Percentiles rank a stretch among this genome's conserved stretches.
Evolutionary conservation across 768 basidiomycete genomes (phyloP).

Genomic region (Paxillus rubicundulus): DNA sequence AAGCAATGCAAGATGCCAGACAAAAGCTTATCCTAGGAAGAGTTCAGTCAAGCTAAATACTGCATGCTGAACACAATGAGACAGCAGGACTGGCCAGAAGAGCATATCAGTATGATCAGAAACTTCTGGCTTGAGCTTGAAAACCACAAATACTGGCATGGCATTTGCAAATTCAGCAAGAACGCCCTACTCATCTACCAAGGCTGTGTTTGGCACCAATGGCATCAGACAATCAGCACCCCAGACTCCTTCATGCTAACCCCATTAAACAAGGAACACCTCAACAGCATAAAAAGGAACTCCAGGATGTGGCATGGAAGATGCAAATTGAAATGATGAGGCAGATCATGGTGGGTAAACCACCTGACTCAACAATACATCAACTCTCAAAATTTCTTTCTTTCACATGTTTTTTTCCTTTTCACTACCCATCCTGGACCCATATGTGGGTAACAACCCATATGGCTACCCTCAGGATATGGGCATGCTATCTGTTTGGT

Average conservation of each 20-base stretch:
- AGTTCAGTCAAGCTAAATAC: slow-evolving; percentile 1
- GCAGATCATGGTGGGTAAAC: not conserved
- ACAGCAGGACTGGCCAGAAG: not conserved
- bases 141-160: not conserved
- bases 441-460: not conserved
- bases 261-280: not conserved
- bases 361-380: no score
- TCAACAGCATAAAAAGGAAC: not conserved
- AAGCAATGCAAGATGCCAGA: not conserved
- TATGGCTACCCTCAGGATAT: not conserved
- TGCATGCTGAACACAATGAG: not conserved
- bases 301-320: not conserved
- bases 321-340: not conserved
- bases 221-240: not conserved
- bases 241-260: not conserved
- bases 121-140: not conserved
- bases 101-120: not conserved
- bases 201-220: not conserved
- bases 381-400: not conserved
- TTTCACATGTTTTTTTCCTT: not conserved
- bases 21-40: slow-evolving; percentile 1
- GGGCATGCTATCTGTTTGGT: not conserved
- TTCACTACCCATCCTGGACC: not conserved
- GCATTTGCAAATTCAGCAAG: not conserved
- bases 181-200: not conserved